Base-by-base conservation (phyloP, 768 basidiomycete genomes). In the Xanthoconium stramineum region DNA sequence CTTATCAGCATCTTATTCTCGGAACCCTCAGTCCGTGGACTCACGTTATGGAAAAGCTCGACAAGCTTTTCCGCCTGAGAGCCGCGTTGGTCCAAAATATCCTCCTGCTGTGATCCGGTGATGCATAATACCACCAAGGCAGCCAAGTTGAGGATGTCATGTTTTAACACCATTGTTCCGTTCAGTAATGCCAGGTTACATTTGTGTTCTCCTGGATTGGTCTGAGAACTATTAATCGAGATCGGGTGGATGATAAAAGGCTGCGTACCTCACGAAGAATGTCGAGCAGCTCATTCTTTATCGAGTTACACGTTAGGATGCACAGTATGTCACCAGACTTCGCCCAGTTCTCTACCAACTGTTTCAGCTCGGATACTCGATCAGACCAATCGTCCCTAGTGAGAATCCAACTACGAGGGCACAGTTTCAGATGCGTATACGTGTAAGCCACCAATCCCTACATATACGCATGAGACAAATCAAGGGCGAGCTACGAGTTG, bases 361-460 rank as follows among this genome's bases (percentile, higher is more conserved):
- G n/a, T 35, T 60, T 43, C 43, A 69, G 40, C n/a, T 57, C 33
- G 2, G 45, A 42, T 44, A 55, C 36, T 24, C 47, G 50, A 12
- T 3, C 20, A 3, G 49, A 55, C 63, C 60, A 63, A 40, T 59
- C 51, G 15, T 55, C 55, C 13, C 14, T 39, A 5, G 5, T 39
- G 3, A 3, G 47, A 47, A 57, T 2, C 65, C 48, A 60, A 39
- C 60, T 24, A 28, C 50, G 57, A 51, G 57, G 40, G 29, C 68
- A 69, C 39, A 19, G 6, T 12, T 60, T 29, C 28, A 69, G 30
- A 48, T 69, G 70, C 6, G 70, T 69, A 32, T 65, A 69, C 3
- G 60, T 58, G 40, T 72, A 70, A 29, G 68, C 70, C 8, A 70
- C 61, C 46, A 69, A 40, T 38, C 65, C 69, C 68, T 69, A 29